Evolutionary conservation across 305 asterid species (phyloP).

Genomic region (Rubia tinctorum): DNA sequence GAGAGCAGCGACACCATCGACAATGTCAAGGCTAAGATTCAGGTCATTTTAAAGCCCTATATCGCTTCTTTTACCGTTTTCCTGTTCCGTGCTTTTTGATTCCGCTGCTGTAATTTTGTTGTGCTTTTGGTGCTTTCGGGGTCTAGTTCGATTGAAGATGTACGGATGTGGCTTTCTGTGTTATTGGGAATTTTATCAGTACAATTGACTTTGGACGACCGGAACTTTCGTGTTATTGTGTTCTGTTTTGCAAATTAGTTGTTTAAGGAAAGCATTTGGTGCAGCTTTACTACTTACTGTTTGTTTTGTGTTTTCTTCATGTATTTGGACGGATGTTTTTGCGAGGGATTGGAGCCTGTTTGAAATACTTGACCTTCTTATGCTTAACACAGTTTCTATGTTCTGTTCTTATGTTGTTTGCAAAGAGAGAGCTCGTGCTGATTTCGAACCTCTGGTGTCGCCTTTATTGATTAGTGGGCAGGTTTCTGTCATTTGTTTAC

Average conservation of each 20-base stretch:
- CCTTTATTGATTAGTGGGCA: neutral
- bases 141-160: neutral
- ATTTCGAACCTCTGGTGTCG: neutral
- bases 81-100: neutral
- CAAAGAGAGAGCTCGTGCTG: neutral
- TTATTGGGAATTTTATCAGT: neutral
- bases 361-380: neutral
- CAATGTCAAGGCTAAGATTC: conserved; percentile 24
- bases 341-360: neutral
- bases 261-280: neutral
- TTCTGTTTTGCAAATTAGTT: neutral
- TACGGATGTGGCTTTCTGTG: neutral
- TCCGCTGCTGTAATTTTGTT: neutral
- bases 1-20: conserved; percentile 34
- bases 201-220: neutral
- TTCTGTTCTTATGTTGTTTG: neutral
- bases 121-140: neutral
- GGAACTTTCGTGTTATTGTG: neutral
- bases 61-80: neutral
- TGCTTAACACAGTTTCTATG: neutral
- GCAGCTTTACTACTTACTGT: too few relatives aligned
- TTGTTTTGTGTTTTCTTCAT: neutral
- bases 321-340: neutral
- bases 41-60: neutral
- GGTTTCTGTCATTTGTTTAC: neutral